Percentiles rank a stretch among this genome's conserved stretches.
These are phyloP conservation scores for Ganoderma meredithae DNA, from an alignment of 1,284 basidiomycete genomes.

Conservation along the genomic window DNA sequence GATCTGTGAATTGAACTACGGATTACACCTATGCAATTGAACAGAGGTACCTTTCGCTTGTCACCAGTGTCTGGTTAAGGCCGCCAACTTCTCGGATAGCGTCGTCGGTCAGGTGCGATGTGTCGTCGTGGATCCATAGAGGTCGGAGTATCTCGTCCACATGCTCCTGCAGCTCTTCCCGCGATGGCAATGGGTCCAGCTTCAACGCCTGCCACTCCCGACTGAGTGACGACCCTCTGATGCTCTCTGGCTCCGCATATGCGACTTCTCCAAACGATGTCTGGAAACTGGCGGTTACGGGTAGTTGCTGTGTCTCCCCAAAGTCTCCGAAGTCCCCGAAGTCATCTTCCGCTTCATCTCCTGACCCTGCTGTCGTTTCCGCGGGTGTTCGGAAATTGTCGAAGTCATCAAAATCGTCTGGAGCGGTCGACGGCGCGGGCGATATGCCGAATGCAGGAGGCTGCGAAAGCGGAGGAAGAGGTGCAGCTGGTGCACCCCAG, in stretches of 20 bases:
- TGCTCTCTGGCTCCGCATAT: slow-evolving; percentile 34
- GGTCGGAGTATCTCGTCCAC: slow-evolving; percentile 72
- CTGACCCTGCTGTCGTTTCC: slow-evolving; percentile 46
- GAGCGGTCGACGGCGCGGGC: slow-evolving; percentile 44
- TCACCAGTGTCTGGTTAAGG: slow-evolving; percentile 77
- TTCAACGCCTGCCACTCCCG: slow-evolving; percentile 66
- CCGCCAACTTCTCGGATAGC: slow-evolving; percentile 83
- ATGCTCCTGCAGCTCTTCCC: slow-evolving; percentile 63
- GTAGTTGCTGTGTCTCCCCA: slow-evolving; percentile 64
- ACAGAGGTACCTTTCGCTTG: slow-evolving; percentile 70
- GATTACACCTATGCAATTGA: slow-evolving; percentile 24
- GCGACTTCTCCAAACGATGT: slow-evolving; percentile 47
- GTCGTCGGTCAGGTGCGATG: slow-evolving; percentile 69
- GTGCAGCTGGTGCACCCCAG: slow-evolving; percentile 60
- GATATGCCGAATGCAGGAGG: slow-evolving; percentile 35
- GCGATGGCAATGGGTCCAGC: slow-evolving; percentile 70
- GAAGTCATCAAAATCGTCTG: slow-evolving; percentile 66
- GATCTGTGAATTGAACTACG: slow-evolving; percentile 39
- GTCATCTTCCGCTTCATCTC: slow-evolving; percentile 58
- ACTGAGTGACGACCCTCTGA: slow-evolving; percentile 52
- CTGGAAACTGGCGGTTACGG: slow-evolving; percentile 26
- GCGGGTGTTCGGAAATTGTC: slow-evolving; percentile 73
- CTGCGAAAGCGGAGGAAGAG: slow-evolving; percentile 37
- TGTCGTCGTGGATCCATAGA: slow-evolving; percentile 61
- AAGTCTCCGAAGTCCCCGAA: slow-evolving; percentile 91